Evolutionary conservation across 345 rosid species (phyloP).

Genomic region (Geranium rotundifolium): DNA sequence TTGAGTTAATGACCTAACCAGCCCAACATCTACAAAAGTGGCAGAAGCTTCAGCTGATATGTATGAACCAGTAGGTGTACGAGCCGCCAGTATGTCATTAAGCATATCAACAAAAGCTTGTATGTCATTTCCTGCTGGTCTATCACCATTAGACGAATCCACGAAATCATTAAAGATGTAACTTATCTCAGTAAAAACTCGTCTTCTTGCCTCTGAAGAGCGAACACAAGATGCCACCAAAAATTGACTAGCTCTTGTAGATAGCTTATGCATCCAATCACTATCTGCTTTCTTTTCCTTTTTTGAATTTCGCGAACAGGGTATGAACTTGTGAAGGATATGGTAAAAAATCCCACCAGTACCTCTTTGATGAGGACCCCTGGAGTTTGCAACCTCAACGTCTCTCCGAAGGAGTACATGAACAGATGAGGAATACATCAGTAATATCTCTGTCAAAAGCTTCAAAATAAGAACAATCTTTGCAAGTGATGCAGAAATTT

Average conservation of each 20-base stretch:
- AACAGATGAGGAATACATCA: slow-evolving; percentile 78
- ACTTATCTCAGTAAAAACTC: slow-evolving; percentile 63
- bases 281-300: slow-evolving; percentile 66
- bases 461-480: slow-evolving; percentile 78
- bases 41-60: slow-evolving; percentile 83
- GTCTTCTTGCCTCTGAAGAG: slow-evolving; percentile 79
- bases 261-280: slow-evolving; percentile 89
- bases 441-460: slow-evolving; percentile 74
- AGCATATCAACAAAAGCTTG: slow-evolving; percentile 67
- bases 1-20: slow-evolving; percentile 62
- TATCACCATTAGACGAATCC: slow-evolving; percentile 43
- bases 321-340: slow-evolving; percentile 64
- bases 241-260: slow-evolving; percentile 66
- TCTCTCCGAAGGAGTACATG: slow-evolving; percentile 76
- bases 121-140: slow-evolving; percentile 49
- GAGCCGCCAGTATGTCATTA: slow-evolving; percentile 79
- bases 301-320: slow-evolving; percentile 42
- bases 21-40: slow-evolving; percentile 77
- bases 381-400: slow-evolving; percentile 50
- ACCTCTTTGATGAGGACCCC: slow-evolving; percentile 45
- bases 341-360: slow-evolving; percentile 70
- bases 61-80: slow-evolving; percentile 69
- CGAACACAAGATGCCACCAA: slow-evolving; percentile 88
- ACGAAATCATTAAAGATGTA: slow-evolving; percentile 56
- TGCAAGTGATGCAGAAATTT: slow-evolving; percentile 68